Percentiles rank a stretch among this genome's conserved stretches.
These are phyloP conservation scores for Inga leiocalycina DNA, from an alignment of 306 rosid genomes.

Conservation along the genomic window DNA sequence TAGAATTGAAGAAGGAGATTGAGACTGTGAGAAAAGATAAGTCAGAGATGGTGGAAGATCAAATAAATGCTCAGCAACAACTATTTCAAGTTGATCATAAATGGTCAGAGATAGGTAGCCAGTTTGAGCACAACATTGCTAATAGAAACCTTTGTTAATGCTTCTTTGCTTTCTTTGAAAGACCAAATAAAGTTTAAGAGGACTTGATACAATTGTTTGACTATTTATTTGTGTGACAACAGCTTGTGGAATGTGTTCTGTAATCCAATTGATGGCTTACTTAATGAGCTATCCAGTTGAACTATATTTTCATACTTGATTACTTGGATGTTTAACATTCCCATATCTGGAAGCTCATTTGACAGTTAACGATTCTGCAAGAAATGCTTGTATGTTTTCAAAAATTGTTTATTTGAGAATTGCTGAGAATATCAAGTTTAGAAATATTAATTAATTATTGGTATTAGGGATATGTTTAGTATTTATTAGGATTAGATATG, in stretches of 20 bases:
- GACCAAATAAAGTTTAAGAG: not conserved
- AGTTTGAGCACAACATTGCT: not conserved
- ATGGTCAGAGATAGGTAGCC: conserved; percentile 31
- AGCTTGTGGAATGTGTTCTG: not conserved
- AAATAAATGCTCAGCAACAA: conserved; percentile 12
- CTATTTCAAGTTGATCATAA: conserved; percentile 14
- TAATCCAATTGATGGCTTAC: not conserved
- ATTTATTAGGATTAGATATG: too few species aligned
- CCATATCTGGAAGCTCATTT: not conserved
- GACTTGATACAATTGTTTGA: not conserved
- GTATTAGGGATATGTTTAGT: too few species aligned
- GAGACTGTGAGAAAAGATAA: conserved; percentile 8
- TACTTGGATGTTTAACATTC: not conserved
- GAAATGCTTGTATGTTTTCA: too few species aligned
- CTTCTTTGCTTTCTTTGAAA: not conserved
- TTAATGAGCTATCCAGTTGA: not conserved
- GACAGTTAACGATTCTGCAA: not conserved
- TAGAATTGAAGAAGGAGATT: conserved; percentile 5
- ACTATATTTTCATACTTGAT: not conserved
- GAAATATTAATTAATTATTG: too few species aligned
- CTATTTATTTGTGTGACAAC: not conserved
- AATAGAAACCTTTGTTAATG: not conserved
- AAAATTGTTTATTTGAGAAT: too few species aligned
- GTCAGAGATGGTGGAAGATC: conserved; percentile 28
- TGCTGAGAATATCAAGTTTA: too few species aligned